Evolutionary conservation across 805 yeast genomes (phyloP).

Genomic region (Torulaspora indica): DNA sequence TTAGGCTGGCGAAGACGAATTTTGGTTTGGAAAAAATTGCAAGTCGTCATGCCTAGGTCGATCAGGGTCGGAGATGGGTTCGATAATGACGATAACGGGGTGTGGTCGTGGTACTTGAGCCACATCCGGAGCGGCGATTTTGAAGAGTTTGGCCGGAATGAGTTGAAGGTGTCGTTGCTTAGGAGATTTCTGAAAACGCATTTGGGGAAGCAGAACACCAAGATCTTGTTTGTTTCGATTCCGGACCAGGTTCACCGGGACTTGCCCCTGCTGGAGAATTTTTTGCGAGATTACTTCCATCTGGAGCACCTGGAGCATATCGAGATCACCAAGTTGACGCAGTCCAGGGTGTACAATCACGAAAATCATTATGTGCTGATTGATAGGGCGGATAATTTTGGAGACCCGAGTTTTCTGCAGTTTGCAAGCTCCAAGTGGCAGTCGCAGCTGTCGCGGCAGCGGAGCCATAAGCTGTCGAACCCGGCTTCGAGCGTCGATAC

Average conservation of each 20-base stretch:
- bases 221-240: conserved; percentile 33
- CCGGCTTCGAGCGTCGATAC: background rate
- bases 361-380: conserved; percentile 34
- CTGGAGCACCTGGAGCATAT: conserved; percentile 28
- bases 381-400: conserved; percentile 31
- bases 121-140: conserved; percentile 36
- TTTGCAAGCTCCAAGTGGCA: conserved; percentile 16
- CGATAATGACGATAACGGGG: conserved; percentile 34
- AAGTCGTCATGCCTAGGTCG: conserved; percentile 20
- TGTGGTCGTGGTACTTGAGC: conserved; percentile 39
- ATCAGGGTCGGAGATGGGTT: conserved; percentile 32
- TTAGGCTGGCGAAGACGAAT: background rate
- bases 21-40: no score
- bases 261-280: conserved; percentile 29
- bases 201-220: conserved; percentile 18
- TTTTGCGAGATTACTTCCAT: conserved; percentile 33
- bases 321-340: conserved; percentile 30
- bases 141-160: conserved; percentile 34
- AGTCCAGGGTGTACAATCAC: conserved; percentile 30
- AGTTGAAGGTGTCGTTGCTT: conserved; percentile 27
- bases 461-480: conserved; percentile 1
- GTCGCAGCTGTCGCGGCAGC: conserved; percentile 7
- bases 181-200: conserved; percentile 30
- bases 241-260: conserved; percentile 34
- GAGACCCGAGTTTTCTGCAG: conserved; percentile 29